Evolutionary conservation across 345 rosid genomes (phyloP).

Genomic region (Hibiscus trionum): DNA sequence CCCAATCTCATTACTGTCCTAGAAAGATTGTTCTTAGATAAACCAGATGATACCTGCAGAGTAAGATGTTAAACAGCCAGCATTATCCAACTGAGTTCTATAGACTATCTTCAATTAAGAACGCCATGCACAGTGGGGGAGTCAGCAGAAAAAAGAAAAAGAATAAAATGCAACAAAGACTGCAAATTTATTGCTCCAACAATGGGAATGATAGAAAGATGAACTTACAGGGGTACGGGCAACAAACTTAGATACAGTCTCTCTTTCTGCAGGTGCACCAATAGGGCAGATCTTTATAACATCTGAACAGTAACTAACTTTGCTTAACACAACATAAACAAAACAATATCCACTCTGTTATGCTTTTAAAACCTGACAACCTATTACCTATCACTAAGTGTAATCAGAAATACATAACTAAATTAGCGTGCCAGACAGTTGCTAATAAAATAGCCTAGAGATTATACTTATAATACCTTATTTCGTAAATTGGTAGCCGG

Average conservation of each 20-base stretch:
- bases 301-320: constrained; percentile 35
- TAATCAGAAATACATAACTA: background rate
- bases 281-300: constrained; percentile 24
- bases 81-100: background rate
- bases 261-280: constrained; percentile 23
- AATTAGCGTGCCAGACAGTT: background rate
- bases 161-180: constrained; percentile 1
- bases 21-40: constrained; percentile 27
- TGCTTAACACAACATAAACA: background rate
- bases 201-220: background rate
- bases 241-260: constrained; percentile 26
- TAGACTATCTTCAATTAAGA: background rate
- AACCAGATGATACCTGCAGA: constrained; percentile 34
- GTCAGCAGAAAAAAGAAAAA: background rate
- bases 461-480: background rate
- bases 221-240: constrained; percentile 37
- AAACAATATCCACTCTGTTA: background rate
- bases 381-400: background rate
- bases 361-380: background rate
- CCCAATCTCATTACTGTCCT: constrained; percentile 27
- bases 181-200: background rate
- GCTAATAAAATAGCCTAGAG: background rate
- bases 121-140: background rate
- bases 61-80: constrained; percentile 1
- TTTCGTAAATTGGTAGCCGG: background rate